Base-by-base conservation (phyloP, 2,329 filamentous ascomycete species). In the Nakataea oryzae region DNA sequence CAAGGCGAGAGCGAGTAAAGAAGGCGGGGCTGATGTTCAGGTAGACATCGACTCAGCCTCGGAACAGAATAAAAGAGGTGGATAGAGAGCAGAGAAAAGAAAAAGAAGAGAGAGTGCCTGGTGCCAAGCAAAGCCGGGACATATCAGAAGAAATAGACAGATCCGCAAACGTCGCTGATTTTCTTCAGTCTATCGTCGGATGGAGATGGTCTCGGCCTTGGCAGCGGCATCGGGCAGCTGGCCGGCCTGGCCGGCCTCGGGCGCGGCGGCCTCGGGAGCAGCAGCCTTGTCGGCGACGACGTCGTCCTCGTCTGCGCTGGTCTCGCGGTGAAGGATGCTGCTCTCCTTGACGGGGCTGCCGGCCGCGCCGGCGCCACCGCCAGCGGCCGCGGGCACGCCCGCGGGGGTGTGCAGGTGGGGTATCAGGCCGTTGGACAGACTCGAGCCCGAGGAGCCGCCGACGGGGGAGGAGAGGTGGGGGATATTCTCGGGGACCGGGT, bases 401-500 rank as follows among this genome's bases (percentile, higher is more conserved):
- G 27, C 62, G 57, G 58, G 61, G 41, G 47, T 41, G 55, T 58
- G 59, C 54, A 60, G 58, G 54, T 61, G 69, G 66, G 59, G 56
- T 27, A 59, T 58, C 28, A 63, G 58, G 62, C 60, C 61, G 61
- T 63, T 63, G 58, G 67, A 64, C 64, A 69, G 74, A 65, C 72
- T 68, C 29, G 67, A 63, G 61, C 75, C 75, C 69, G 74, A 74
- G 68, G 74, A 69, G 68, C 70, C 72, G 64, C 66, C 63, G 76
- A 82, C 75, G 64, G 88, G 87, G 62, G 88, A 88, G 56, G 88
- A 86, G 68, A 93, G 84, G 79, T 96, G 92, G 32, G 93, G 93
- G 75, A 97, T 96, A 75, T 96, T 96, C 78, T 96, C 92, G 67
- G 93, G 92, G 60, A 93, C 88, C 62, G 95, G 95, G 76, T 99